These are phyloP conservation scores for Arachis stenosperma DNA, from an alignment of 306 rosid species.

Conservation along the genomic window DNA sequence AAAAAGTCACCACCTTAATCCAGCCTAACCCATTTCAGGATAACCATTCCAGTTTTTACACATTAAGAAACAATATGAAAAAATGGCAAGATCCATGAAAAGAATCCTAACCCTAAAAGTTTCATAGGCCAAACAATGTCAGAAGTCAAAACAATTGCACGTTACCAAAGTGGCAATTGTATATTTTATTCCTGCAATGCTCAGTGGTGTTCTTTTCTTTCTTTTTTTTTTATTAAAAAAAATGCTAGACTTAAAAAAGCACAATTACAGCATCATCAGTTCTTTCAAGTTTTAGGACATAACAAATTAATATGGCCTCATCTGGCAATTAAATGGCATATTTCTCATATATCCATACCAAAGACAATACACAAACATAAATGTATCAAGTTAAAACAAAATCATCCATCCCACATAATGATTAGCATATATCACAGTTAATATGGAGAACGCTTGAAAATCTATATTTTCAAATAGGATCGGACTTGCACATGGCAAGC, in stretches of 20 bases:
- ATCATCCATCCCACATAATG: background rate
- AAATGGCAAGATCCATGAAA: background rate
- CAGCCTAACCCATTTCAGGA: too few species aligned
- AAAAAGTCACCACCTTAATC: background rate
- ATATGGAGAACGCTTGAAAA: slow-evolving; percentile 4
- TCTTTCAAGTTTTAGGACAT: background rate
- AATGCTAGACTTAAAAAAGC: background rate
- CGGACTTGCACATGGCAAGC: slow-evolving; percentile 37
- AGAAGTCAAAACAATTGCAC: background rate
- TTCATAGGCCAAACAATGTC: background rate
- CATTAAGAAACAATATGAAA: background rate
- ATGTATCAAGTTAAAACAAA: slow-evolving; percentile 15
- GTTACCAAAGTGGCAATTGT: slow-evolving; percentile 6
- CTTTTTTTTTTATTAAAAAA: too few species aligned
- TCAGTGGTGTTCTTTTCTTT: background rate
- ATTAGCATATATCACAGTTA: background rate
- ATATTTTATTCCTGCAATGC: slow-evolving; percentile 1
- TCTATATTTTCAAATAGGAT: slow-evolving; percentile 2
- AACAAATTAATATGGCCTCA: background rate
- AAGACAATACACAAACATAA: background rate
- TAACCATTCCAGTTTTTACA: background rate
- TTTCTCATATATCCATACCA: slow-evolving; percentile 3
- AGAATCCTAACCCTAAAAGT: background rate
- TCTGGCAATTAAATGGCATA: slow-evolving; percentile 14
- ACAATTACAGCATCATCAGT: background rate